Percentiles rank a stretch among this genome's conserved stretches.
Conservation (phyloP, 2,329 filamentous ascomycete species). For the Colletotrichum ledebouriae region DNA sequence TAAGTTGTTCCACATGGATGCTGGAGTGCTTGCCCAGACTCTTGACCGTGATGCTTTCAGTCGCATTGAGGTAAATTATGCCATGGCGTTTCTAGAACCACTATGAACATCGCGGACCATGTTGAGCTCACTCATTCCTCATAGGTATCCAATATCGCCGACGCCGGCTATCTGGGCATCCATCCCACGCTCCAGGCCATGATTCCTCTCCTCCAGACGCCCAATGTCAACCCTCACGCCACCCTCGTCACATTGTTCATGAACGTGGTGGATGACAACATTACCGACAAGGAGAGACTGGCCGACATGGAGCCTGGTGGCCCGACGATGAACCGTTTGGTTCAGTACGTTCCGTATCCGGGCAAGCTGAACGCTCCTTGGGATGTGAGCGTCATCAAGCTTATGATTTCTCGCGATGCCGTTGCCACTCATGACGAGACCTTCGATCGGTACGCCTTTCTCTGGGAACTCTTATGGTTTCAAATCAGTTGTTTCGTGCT, state of each 20-base stretch:
- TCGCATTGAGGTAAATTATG: conserved; percentile 54
- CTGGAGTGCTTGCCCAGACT: conserved; percentile 43
- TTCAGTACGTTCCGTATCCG: not conserved
- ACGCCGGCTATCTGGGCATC: conserved; percentile 50
- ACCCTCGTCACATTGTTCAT: conserved; percentile 58
- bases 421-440: conserved; percentile 19
- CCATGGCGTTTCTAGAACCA: not conserved
- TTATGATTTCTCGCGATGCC: conserved; percentile 4
- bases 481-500: too few relatives aligned
- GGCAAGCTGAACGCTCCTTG: not conserved
- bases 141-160: conserved; percentile 56
- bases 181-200: conserved; percentile 46
- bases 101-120: not conserved
- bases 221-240: conserved; percentile 52
- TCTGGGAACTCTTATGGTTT: too few relatives aligned
- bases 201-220: conserved; percentile 50
- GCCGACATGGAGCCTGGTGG: not conserved
- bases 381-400: conserved; percentile 6
- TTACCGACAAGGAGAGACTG: conserved; percentile 1
- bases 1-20: conserved; percentile 47
- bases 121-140: not conserved
- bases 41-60: conserved; percentile 46
- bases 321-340: not conserved
- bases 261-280: conserved; percentile 50
- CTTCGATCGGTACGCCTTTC: conserved; percentile 38